Evolutionary conservation across 306 rosid species (phyloP).

Genomic region (Pterocarpus santalinus): DNA sequence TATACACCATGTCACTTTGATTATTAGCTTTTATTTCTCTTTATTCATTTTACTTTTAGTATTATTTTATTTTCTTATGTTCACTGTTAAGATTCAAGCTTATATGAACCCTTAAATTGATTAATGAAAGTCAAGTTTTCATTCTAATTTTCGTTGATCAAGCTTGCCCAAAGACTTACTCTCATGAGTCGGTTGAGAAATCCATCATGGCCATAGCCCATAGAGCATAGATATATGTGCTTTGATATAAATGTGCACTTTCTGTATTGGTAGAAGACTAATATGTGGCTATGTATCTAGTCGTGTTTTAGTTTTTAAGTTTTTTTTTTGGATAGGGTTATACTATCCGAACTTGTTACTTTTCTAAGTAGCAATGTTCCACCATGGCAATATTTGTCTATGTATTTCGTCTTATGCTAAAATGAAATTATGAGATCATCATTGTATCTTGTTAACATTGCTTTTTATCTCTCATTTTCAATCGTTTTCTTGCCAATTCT

Average conservation of each 20-base stretch:
- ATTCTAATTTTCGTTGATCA: too few relatives aligned
- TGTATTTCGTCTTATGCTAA: background rate
- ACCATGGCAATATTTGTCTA: background rate
- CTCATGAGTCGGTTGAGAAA: too few relatives aligned
- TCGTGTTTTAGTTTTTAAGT: background rate
- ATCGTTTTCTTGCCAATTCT: background rate
- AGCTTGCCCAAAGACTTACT: too few relatives aligned
- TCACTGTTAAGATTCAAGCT: too few relatives aligned
- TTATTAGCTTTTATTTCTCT: too few relatives aligned
- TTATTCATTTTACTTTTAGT: too few relatives aligned
- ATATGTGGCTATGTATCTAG: background rate
- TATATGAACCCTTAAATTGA: too few relatives aligned
- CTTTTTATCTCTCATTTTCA: background rate
- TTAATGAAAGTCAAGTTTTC: too few relatives aligned
- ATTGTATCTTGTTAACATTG: background rate
- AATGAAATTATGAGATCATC: background rate
- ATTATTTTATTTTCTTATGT: too few relatives aligned
- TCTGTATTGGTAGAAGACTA: background rate
- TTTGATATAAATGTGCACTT: background rate
- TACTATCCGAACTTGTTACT: slow-evolving; percentile 10
- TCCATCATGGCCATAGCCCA: background rate
- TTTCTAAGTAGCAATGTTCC: background rate
- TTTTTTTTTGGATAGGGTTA: background rate
- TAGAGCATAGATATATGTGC: background rate
- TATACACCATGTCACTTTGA: too few relatives aligned